Evolutionary conservation across 2,329 filamentous ascomycete species (phyloP).

Genomic region (Fusarium musae): DNA sequence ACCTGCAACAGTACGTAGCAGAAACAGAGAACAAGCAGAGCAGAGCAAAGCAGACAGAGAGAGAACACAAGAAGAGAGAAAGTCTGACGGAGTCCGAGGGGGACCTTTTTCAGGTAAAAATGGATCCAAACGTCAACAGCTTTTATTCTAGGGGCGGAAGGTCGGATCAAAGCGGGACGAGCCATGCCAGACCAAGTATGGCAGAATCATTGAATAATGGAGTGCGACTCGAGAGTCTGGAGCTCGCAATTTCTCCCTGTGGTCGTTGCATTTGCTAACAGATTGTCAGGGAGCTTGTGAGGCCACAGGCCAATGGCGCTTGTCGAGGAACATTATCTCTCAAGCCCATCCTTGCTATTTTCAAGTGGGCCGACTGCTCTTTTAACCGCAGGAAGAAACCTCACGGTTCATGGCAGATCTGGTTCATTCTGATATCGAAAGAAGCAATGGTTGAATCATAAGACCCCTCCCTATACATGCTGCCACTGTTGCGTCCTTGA

Average conservation of each 20-base stretch:
- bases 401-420: neutral
- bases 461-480: neutral
- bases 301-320: neutral
- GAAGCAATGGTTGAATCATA: neutral
- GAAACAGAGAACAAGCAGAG: slow-evolving; percentile 18
- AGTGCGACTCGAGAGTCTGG: slow-evolving; percentile 5
- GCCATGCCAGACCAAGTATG: slow-evolving; percentile 31
- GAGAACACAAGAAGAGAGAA: slow-evolving; percentile 30
- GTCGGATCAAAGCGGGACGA: slow-evolving; percentile 38
- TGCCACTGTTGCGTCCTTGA: neutral
- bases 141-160: slow-evolving; percentile 32
- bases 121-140: slow-evolving; percentile 28
- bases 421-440: neutral
- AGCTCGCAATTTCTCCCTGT: slow-evolving; percentile 3
- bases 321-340: slow-evolving; percentile 5
- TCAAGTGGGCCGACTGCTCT: neutral
- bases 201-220: slow-evolving; percentile 6
- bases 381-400: neutral
- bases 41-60: slow-evolving; percentile 5
- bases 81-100: slow-evolving; percentile 29
- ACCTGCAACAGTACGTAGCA: slow-evolving; percentile 19
- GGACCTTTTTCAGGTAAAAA: slow-evolving; percentile 28
- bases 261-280: slow-evolving; percentile 15
- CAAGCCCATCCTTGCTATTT: slow-evolving; percentile 16
- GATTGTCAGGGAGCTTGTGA: neutral